These are phyloP conservation scores for Croton laevigatus DNA, from an alignment of 441 rosid genomes.

Conservation along the genomic window DNA sequence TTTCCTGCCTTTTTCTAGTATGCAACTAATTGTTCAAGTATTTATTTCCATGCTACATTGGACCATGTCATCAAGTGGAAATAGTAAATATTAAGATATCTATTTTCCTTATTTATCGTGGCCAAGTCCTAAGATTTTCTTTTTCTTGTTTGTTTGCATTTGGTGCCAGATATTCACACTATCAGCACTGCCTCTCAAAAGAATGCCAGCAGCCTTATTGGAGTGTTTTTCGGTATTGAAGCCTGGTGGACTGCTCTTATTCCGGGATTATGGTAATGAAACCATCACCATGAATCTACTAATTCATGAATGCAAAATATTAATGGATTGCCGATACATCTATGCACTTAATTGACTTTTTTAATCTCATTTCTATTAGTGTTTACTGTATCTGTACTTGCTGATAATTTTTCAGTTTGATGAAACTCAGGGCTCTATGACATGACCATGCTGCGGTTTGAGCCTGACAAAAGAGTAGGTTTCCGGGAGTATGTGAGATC, in stretches of 20 bases:
- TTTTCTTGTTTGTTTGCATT: conserved; percentile 10
- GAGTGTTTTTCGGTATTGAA: conserved; percentile 71
- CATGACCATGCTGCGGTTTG: conserved; percentile 90
- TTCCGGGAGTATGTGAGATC: conserved; percentile 73
- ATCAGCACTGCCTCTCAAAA: conserved; percentile 70
- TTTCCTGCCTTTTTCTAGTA: not conserved
- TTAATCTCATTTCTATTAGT: not conserved
- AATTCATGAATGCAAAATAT: not conserved
- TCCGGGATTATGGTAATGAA: conserved; percentile 83
- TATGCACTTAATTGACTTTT: not conserved
- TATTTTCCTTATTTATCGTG: not conserved
- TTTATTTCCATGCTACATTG: not conserved
- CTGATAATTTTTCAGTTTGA: conserved; percentile 24
- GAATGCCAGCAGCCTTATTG: conserved; percentile 56
- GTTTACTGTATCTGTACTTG: not conserved
- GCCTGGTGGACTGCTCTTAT: conserved; percentile 76
- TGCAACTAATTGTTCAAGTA: not conserved
- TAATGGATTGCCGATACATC: not conserved
- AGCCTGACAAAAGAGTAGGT: conserved; percentile 62
- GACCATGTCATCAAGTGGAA: not conserved
- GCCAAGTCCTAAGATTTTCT: not conserved
- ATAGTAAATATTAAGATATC: not conserved
- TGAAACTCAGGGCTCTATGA: conserved; percentile 72
- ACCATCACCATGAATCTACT: not conserved
- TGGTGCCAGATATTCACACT: conserved; percentile 72